phyloP scores from a whole-genome alignment of 768 basidiomycete genomes.

The Lactarius tabidus region DNA sequence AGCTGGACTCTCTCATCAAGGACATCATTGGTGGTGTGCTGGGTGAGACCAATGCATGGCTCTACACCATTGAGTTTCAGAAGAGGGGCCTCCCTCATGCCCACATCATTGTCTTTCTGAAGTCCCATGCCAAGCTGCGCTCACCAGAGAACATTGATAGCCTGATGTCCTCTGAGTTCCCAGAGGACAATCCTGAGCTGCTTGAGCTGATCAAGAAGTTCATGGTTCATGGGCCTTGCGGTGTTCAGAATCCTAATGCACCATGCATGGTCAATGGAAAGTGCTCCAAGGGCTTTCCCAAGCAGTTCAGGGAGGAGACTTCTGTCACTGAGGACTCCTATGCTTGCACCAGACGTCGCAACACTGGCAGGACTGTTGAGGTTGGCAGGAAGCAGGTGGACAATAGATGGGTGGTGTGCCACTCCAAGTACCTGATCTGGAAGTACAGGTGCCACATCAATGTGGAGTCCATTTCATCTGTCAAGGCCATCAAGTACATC shows the following conservation, averaged over 20 bases:
- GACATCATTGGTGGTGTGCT: constrained; percentile 40
- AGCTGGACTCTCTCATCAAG: too few relatives aligned
- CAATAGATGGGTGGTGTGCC: constrained; percentile 44
- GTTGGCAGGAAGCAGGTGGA: constrained; percentile 29
- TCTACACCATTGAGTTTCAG: constrained; percentile 56
- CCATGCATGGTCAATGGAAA: too few relatives aligned
- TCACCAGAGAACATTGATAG: constrained; percentile 39
- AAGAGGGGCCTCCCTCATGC: constrained; percentile 52
- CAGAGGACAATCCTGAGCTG: constrained; percentile 36
- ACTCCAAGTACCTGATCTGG: constrained; percentile 35
- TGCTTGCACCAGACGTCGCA: constrained; percentile 35
- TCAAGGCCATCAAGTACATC: constrained; percentile 43
- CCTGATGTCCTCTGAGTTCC: constrained; percentile 41
- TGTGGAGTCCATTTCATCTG: constrained; percentile 39
- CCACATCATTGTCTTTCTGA: constrained; percentile 47
- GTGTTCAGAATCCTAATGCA: constrained; percentile 30
- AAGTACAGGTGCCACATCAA: constrained; percentile 48
- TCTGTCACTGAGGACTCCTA: constrained; percentile 40
- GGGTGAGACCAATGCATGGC: constrained; percentile 40
- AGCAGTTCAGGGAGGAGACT: constrained; percentile 36
- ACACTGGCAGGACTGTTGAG: constrained; percentile 36
- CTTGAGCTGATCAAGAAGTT: constrained; percentile 37
- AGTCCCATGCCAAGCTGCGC: constrained; percentile 33
- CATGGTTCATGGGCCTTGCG: constrained; percentile 52
- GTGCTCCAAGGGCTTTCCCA: too few relatives aligned